Base-by-base conservation (phyloP, 192 early-diverging fungal species). In the Coemansia sp. region DNA sequence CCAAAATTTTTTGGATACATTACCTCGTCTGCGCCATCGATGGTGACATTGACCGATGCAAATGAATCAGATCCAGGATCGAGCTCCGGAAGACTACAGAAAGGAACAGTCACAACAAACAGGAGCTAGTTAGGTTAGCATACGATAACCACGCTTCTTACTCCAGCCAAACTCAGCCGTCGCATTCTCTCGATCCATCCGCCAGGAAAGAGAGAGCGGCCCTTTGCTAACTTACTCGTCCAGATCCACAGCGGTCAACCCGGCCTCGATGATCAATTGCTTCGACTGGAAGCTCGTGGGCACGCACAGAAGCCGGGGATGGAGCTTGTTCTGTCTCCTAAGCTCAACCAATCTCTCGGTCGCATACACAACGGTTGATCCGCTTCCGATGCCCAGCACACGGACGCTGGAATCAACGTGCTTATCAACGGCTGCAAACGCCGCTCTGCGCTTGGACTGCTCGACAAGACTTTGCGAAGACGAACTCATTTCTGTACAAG, bases 221-320 rank as follows among this genome's bases (percentile, higher is more conserved):
- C 1, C 32, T 32, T 32, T 4, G 32, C 14, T 19, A 22, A 81
- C 81, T 76, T 88, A 89, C 90, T 92, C 85, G 61, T 93, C 89
- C 57, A 93, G 79, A 59, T 88, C 87, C 9, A 86, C 92, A 22
- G 96, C 82, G 2, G 85, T 91, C 41, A 98, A 75, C 0, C 93
- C 94, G 54, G 89, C 89, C 38, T 94, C 90, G 14, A 91, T 49
- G 63, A 97, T 92, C 7, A 97, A 85, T 59, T 92, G 86, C 61
- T 87, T 89, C 25, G 92, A 90, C 85, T 98, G 96, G 85, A 96
- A 98, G 55, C 90, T 91, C 14, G 96, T 96, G 4, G 96, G 94
- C 38, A 98, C 84, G 77, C 92, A 98, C 5, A 94, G 88, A 38
- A 94, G 85, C 61, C 90, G 76, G 14, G 88, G 85, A 48, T 69